Base-by-base conservation (phyloP, 1,284 basidiomycete species). In the Golubevia sp. region DNA sequence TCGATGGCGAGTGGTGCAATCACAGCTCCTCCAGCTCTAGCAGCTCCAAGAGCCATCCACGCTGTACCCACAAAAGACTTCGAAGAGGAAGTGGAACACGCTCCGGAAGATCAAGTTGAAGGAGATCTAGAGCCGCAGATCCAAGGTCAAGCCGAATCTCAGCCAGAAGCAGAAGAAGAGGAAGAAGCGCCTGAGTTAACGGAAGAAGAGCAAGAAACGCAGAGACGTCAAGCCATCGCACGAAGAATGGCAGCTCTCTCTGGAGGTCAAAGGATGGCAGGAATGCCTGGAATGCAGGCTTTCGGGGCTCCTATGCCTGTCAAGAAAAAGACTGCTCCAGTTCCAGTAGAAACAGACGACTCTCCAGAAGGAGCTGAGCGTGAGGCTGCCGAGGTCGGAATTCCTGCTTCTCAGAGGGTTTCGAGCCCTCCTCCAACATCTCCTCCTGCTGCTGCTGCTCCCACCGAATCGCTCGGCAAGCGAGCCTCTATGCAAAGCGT, bases 241-340 rank as follows among this genome's bases (percentile, higher is more conserved):
- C 61, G 67, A 27, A 71, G 79, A 15, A 80, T 82, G 77, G 79
- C 79, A 1, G 70, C 70, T 0, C 63, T 82, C 38, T 44, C 38
- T 4, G 77, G 79, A 18, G 79, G 77, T 51, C 77, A 76, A 38
- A 53, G 73, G 5, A 71, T 79, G 55, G 75, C 73, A 1, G 69
- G 59, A 2, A 66, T 75, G 59, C 73, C 71, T 2, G 71, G 71
- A n/a, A 70, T 73, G 68, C 62, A 44, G 11, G 38, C 38, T 1
- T 50, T 78, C 71, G 76, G 68, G 7, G 71, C 68, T n/a, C 67
- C 75, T 4, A 70, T 76, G 68, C 69, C 75, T 20, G 55, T 70
- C 11, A 59, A 64, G 13, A 69, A 67, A 27, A 59, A 61, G 34
- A 49, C 63, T 20, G 55, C 56, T 8, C 56, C 61, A 48, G 20